These are phyloP conservation scores for Sabuloglossum arenarium DNA, from an alignment of 495 filamentous ascomycete genomes.

Conservation along the genomic window DNA sequence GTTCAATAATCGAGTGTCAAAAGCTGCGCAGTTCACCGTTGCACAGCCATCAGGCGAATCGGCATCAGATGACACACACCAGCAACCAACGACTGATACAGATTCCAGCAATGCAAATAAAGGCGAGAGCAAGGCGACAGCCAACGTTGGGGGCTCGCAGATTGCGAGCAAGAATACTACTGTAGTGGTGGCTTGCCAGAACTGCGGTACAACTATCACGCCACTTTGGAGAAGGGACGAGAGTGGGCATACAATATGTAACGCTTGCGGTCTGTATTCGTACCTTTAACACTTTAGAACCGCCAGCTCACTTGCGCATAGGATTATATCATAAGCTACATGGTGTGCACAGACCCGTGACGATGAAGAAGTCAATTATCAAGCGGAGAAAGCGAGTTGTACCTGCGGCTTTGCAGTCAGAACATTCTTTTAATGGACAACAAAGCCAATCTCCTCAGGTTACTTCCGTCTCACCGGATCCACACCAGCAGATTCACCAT, in stretches of 20 bases:
- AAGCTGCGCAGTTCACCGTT: slow-evolving; percentile 8
- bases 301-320: slow-evolving; percentile 16
- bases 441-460: background rate
- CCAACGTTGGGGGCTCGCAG: background rate
- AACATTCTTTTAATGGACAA: background rate
- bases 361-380: slow-evolving; percentile 95
- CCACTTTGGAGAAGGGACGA: slow-evolving; percentile 93
- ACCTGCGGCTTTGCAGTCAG: slow-evolving; percentile 29
- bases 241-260: slow-evolving; percentile 91
- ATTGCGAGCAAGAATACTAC: background rate
- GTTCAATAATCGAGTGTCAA: slow-evolving; percentile 81
- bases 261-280: slow-evolving; percentile 69
- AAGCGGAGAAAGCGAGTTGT: slow-evolving; percentile 93
- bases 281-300: background rate
- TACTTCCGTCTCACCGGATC: background rate
- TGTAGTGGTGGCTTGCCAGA: slow-evolving; percentile 79
- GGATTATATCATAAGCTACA: slow-evolving; percentile 96
- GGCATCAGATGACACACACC: background rate
- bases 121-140: background rate
- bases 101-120: background rate
- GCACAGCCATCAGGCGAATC: background rate
- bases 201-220: slow-evolving; percentile 92
- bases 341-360: slow-evolving; percentile 73
- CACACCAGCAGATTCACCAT: background rate
- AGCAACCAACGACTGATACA: background rate